A percentile compares a stretch with the other conserved stretches of the same genome.
Conservation (phyloP, 1,284 basidiomycete genomes). For the Pseudozyma thailandica region DNA sequence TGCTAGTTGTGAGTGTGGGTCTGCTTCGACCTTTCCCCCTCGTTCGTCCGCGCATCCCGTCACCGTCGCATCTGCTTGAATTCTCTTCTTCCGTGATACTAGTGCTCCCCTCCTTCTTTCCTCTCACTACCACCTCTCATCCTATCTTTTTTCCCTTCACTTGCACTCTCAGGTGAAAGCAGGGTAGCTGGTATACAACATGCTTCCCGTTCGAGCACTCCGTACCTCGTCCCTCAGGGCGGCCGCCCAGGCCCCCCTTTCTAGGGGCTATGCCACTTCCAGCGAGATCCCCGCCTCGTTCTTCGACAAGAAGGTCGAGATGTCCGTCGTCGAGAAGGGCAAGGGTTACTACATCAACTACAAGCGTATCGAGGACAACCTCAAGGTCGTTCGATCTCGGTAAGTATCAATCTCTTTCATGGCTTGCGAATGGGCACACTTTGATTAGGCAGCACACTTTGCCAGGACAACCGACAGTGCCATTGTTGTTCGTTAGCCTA, state of each 20-base stretch:
- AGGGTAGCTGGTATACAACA: constrained; percentile 51
- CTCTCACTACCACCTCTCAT: constrained; percentile 18
- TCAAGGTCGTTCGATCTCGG: constrained; percentile 65
- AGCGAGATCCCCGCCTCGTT: constrained; percentile 55
- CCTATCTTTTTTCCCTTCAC: constrained; percentile 6
- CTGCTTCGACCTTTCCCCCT: too few species aligned
- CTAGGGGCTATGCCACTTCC: constrained; percentile 64
- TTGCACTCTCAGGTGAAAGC: constrained; percentile 31
- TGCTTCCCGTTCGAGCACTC: constrained; percentile 56
- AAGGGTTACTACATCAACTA: constrained; percentile 68
- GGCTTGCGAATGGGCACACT: background rate
- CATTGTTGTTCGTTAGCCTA: too few species aligned
- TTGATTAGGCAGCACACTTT: background rate
- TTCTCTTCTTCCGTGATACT: constrained; percentile 4
- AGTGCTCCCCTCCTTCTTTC: constrained; percentile 1
- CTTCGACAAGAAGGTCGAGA: constrained; percentile 67
- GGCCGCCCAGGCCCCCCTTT: constrained; percentile 49
- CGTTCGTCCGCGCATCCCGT: constrained; percentile 14
- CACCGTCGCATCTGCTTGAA: constrained; percentile 6
- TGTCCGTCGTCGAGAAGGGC: constrained; percentile 65
- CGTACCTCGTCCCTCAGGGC: constrained; percentile 50
- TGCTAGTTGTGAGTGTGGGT: too few species aligned
- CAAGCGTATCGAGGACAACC: constrained; percentile 66
- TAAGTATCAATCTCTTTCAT: constrained; percentile 29
- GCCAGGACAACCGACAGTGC: too few species aligned